Evolutionary conservation across 352 stramenopile species (phyloP), one percentile per base, ranked within the genome.

Genomic region (Pythium volutum): DNA sequence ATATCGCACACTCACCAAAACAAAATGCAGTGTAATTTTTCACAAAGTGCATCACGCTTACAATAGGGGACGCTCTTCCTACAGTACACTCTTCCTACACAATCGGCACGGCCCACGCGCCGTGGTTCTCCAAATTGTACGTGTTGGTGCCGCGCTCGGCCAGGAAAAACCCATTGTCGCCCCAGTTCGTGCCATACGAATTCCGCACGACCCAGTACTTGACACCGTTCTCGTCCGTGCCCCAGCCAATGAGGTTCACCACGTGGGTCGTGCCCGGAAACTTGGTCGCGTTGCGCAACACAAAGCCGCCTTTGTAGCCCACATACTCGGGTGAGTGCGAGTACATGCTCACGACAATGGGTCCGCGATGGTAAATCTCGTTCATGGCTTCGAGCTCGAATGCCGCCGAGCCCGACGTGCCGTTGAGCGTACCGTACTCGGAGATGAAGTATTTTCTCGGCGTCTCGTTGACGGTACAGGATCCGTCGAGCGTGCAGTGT

Each of bases 161-260:
- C 23, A 68, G 67, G 67, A 92, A 92, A 64, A 90, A 92, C 43
- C 83, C 83, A 23, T 71, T 49, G 51, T 92, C 81, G 42, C 83
- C 83, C 74, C 77, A 92, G 55, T 88, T 88, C 10, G 81, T 92
- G 39, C 83, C 83, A 50, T 92, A 79, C 50, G 89, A 89, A 84
- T 99, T 98, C 50, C 97, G 89, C 43, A 98, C 89, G 69, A 99
- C 88, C 96, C 96, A 99, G 79, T 98, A 99, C 70, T 96, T 93
- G 66, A 93, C 59, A 38, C 89, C 78, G 38, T 91, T 71, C 25
- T 88, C 79, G 26, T 86, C 76, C 0, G 69, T 84, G 64, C 96
- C 96, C 96, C 96, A 99, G 38, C 96, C 97, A n/a, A 98, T 85
- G 47, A 99, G 88, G 41, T 87, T 96, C 57, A 99, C 93, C 31